A percentile compares a stretch with the other conserved stretches of the same genome.
These are phyloP conservation scores for Sporothrix variecibatus DNA, from an alignment of 2,329 filamentous ascomycete species.

Conservation along the genomic window DNA sequence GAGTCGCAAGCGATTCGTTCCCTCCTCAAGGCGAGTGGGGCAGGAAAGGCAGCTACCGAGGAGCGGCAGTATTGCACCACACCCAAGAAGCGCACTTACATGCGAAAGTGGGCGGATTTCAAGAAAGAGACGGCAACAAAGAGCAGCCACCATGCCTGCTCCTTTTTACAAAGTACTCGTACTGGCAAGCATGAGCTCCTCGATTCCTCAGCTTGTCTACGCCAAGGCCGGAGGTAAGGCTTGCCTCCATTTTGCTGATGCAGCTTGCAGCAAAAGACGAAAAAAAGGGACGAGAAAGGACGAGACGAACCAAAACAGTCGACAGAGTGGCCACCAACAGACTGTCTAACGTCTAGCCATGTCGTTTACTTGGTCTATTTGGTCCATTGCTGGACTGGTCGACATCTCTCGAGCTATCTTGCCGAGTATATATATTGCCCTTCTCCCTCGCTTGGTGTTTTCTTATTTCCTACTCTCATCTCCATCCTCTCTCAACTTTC, in stretches of 20 bases:
- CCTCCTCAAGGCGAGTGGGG: background rate
- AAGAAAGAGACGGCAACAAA: background rate
- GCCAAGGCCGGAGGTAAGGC: background rate
- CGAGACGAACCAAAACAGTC: background rate
- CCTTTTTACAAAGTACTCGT: too few species aligned
- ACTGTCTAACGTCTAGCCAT: background rate
- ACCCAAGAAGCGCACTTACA: background rate
- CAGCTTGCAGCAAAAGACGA: background rate
- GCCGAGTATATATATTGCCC: slow-evolving; percentile 3
- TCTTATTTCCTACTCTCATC: background rate
- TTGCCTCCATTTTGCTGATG: background rate
- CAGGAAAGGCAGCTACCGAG: background rate
- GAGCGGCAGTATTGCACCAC: background rate
- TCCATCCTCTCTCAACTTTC: slow-evolving; percentile 3
- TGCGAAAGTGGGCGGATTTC: background rate
- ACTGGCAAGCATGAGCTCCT: too few species aligned
- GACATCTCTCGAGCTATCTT: background rate
- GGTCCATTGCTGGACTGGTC: background rate
- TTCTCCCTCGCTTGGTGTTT: background rate
- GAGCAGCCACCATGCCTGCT: too few species aligned
- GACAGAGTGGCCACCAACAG: background rate
- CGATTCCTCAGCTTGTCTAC: background rate
- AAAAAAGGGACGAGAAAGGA: background rate
- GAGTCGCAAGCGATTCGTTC: background rate
- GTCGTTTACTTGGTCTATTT: background rate